These are phyloP conservation scores for Jackrogersella minutella DNA, from an alignment of 495 filamentous ascomycete genomes.

Conservation along the genomic window DNA sequence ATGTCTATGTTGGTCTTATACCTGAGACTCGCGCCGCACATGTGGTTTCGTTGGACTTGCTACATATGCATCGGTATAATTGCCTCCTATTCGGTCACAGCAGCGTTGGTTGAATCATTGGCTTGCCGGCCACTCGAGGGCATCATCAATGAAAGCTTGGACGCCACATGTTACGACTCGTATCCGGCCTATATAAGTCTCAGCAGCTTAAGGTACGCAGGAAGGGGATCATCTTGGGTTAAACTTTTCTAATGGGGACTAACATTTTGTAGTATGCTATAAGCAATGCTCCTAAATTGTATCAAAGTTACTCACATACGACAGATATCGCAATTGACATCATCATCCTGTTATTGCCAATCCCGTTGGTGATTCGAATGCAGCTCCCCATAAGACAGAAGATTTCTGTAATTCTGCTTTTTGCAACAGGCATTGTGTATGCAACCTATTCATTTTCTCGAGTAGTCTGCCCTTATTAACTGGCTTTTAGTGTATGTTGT, in stretches of 20 bases:
- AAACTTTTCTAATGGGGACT: not conserved
- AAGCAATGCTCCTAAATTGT: not conserved
- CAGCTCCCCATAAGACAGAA: conserved; percentile 60
- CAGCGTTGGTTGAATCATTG: conserved; percentile 25
- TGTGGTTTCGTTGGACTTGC: conserved; percentile 25
- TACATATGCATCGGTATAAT: conserved; percentile 19
- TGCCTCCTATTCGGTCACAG: conserved; percentile 20
- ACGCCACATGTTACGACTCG: conserved; percentile 28
- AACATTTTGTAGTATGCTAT: conserved; percentile 18
- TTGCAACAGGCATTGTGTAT: conserved; percentile 61
- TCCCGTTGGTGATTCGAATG: conserved; percentile 56
- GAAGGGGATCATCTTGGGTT: not conserved
- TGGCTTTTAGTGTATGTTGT: conserved; percentile 15
- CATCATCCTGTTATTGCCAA: conserved; percentile 55
- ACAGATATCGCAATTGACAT: conserved; percentile 48
- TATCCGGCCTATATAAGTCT: conserved; percentile 30
- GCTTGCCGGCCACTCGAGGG: conserved; percentile 25
- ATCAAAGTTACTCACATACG: not conserved
- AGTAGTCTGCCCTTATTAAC: not conserved
- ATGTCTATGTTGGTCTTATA: conserved; percentile 32
- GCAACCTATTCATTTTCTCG: conserved; percentile 24
- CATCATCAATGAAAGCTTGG: conserved; percentile 25
- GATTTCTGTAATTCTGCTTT: conserved; percentile 55
- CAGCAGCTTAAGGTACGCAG: conserved; percentile 25
- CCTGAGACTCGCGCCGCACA: conserved; percentile 22